Conservation (phyloP, 306 rosid genomes). For the Herpetospermum pedunculosum region DNA sequence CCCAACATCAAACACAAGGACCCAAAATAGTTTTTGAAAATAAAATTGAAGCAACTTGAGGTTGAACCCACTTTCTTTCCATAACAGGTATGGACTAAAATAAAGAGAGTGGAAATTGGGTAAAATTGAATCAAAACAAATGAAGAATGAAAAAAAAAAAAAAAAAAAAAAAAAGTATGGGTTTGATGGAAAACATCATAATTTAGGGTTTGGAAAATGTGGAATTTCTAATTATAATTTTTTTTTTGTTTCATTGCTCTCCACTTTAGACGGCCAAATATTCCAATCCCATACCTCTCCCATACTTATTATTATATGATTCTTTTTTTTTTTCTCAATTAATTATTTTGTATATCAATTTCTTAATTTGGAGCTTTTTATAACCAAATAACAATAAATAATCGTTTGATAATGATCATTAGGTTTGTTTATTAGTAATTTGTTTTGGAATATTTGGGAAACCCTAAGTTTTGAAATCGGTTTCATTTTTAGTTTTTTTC, state of each 20-base stretch:
- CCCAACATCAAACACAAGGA: conserved; percentile 68
- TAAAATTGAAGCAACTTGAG: neutral
- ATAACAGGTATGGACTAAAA: conserved; percentile 47
- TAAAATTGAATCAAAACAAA: neutral
- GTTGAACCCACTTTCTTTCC: conserved; percentile 66
- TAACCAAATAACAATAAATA: neutral
- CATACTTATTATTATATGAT: neutral
- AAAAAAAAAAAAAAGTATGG: neutral
- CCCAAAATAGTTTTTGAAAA: conserved; percentile 22
- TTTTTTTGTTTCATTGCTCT: conserved; percentile 2
- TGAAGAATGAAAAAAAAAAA: neutral
- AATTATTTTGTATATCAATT: neutral
- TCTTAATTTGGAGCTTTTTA: neutral
- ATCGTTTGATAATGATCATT: neutral
- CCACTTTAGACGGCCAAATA: conserved; percentile 64
- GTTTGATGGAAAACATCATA: conserved; percentile 60
- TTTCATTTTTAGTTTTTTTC: no score
- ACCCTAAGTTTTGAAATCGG: neutral
- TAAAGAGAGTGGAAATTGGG: conserved; percentile 4
- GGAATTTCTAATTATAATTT: neutral
- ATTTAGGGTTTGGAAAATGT: conserved; percentile 19
- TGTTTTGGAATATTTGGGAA: neutral
- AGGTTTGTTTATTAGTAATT: neutral
- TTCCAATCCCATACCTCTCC: conserved; percentile 4
- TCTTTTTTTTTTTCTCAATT: neutral